Evolutionary conservation across 169 alveolate species (phyloP), one percentile per base, ranked within the genome.

Genomic region (Cryptosporidium bovis): DNA sequence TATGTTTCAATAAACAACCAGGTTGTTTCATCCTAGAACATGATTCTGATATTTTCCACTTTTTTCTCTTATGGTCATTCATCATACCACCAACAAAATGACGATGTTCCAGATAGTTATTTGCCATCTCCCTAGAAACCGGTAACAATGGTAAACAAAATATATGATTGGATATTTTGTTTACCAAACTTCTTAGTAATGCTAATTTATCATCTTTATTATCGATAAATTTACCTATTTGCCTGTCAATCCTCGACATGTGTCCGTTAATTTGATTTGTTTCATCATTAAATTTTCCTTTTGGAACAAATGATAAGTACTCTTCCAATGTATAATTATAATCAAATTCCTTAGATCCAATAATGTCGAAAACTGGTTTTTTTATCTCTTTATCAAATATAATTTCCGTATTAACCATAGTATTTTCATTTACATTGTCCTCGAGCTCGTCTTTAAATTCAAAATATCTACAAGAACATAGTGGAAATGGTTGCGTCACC

Each of bases 21-120:
- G 87, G 87, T n/a, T 77, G 87, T 16, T 34, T 77, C 51, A 77
- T 40, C 27, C 87, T 77, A 24, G 87, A 77, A 18, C 87, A 77
- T 1, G 77, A 77, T 27, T 77, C 62, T 34, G 87, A 56, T 56
- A 77, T 46, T 66, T 29, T 77, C 87, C 87, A 77, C 27, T 77
- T 77, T 13, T 34, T 69, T 31, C n/a, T 69, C n/a, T 29, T 16
- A 27, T 50, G 24, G 15, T 77, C 77, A 48, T 27, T 77, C 0
- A 20, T 15, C 31, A 36, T 56, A 20, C 77, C 69, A 46, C 87
- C 77, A 51, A 56, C 16, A 24, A 55, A 77, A 36, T 62, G 50
- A 40, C 56, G 55, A 34, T 69, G 31, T 46, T 69, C 56, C 10
- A 56, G 50, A 36, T 77, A 77, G 15, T 77, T 77, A 51, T 60